Conservation (phyloP, 1,139 yeast genomes). For the Blastobotrys proliferans region DNA sequence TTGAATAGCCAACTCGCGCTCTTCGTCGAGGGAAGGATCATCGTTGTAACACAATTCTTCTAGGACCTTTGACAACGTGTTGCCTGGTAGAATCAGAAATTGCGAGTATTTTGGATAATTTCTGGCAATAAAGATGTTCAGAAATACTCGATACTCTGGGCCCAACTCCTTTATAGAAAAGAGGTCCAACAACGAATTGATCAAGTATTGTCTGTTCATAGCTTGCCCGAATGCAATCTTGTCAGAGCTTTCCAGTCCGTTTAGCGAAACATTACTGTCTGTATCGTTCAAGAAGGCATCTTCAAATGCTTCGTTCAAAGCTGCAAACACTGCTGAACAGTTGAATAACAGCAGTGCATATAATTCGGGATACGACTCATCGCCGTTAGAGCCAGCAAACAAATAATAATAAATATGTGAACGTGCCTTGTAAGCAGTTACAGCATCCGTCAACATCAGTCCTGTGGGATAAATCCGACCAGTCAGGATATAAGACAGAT, state of each 20-base stretch:
- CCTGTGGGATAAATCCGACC: constrained; percentile 80
- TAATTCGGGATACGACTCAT: constrained; percentile 57
- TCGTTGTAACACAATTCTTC: constrained; percentile 47
- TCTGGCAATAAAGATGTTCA: constrained; percentile 67
- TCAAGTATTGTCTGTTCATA: constrained; percentile 59
- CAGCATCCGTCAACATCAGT: constrained; percentile 37
- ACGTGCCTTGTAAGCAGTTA: constrained; percentile 39
- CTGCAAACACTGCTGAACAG: constrained; percentile 56
- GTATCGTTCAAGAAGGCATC: constrained; percentile 55
- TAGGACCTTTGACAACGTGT: constrained; percentile 47
- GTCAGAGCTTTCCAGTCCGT: constrained; percentile 8
- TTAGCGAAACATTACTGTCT: constrained; percentile 20
- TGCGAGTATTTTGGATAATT: constrained; percentile 79
- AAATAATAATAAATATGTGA: constrained; percentile 48
- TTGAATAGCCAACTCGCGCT: constrained; percentile 70
- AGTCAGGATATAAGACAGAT: constrained; percentile 63
- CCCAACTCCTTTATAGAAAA: constrained; percentile 20
- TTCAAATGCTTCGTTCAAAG: constrained; percentile 75
- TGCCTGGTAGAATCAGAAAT: constrained; percentile 65
- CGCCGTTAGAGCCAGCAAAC: constrained; percentile 38
- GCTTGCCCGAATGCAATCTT: constrained; percentile 28
- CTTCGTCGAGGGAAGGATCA: constrained; percentile 41
- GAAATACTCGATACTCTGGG: constrained; percentile 33
- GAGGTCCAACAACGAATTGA: constrained; percentile 59
- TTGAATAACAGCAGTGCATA: constrained; percentile 46